Base-by-base conservation (phyloP, 2,329 filamentous ascomycete species). In the Aureobasidium sp. region DNA sequence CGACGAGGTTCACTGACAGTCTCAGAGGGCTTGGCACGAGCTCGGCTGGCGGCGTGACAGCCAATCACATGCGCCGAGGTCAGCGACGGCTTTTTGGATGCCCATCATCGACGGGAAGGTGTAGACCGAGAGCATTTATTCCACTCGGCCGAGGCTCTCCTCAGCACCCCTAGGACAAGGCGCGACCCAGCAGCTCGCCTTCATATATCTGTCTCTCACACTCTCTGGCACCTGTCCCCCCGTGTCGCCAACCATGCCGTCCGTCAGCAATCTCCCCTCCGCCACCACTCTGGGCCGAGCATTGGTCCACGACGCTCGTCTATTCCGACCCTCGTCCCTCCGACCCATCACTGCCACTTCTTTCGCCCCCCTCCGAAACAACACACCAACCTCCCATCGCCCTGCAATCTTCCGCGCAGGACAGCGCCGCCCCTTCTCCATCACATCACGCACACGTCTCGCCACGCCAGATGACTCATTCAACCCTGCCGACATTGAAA, bases 401-500 rank as follows among this genome's bases (percentile, higher is more conserved):
- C 71, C 71, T 35, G 72, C 69, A 15, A 57, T 67, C n/a, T 63
- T 73, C 61, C 70, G 68, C 19, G 72, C 71, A 15, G 70, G 72
- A 15, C 72, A 74, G 59, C 66, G 72, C 62, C 66, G 72, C 63
- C 60, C 70, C 9, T 67, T 73, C 37, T 69, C 70, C 33, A 63
- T 64, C 19, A 70, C 70, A 27, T 59, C 67, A 31, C 66, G 67
- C 45, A 64, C 68, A 64, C 64, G 69, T 60, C 67, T 73, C 35
- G 73, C 76, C 17, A 72, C 71, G 2, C 66, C 68, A 5, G 73
- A 76, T 60, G 74, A 77, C 60, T 69, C 69, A 39, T 76, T 78
- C 64, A 75, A 79, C 63, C 76, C 77, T 22, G 69, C 70, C 35
- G 74, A 80, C 61, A 80, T 92, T 62, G 93, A 97, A 66, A 87